Evolutionary conservation across 169 alveolate species (phyloP), one percentile per base, ranked within the genome.

Genomic region (Cystoisospora suis): DNA sequence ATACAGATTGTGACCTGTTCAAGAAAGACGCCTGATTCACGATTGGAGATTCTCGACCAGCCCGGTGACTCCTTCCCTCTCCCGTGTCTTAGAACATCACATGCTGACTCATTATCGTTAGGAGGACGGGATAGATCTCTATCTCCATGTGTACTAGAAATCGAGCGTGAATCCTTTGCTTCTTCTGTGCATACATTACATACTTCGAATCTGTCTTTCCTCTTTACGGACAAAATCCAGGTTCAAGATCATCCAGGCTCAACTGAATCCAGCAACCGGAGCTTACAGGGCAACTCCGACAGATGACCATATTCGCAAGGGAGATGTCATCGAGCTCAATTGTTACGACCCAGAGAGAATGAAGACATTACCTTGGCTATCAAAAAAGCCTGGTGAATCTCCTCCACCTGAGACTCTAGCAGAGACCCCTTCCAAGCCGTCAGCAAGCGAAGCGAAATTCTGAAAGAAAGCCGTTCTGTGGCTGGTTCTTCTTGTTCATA

Each of bases 221-320:
- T 53, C 65, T 53, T 53, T 53, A 53, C 65, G 23, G n/a, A n/a
- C n/a, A n/a, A n/a, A 23, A 20, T 34, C 5, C 90, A 81, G 90
- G 20, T 85, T 34, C 29, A 79, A 81, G 44, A 90, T 90, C 7
- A 80, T 90, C 3, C 93, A 90, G 79, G 93, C 93, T n/a, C 77
- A 90, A 56, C 61, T 90, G 69, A 90, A 90, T 49, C 46, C 70
- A 5, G 34, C 42, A 38, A 90, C 93, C 44, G 93, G 93, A 5
- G 65, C 70, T 9, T 90, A 90, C 65, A 49, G 81, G 29, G 93
- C 88, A 0, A 70, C 69, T 0, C 47, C 79, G 34, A 83, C 87
- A 0, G 93, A 90, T 49, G 93, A 90, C 65, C 93, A 90, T 61
- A 61, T 90, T 0, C 17, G 61, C 45, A 90, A 72, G 46, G 93